These are phyloP conservation scores for Candida tammaniensis DNA, from an alignment of 805 yeast genomes.

Conservation along the genomic window DNA sequence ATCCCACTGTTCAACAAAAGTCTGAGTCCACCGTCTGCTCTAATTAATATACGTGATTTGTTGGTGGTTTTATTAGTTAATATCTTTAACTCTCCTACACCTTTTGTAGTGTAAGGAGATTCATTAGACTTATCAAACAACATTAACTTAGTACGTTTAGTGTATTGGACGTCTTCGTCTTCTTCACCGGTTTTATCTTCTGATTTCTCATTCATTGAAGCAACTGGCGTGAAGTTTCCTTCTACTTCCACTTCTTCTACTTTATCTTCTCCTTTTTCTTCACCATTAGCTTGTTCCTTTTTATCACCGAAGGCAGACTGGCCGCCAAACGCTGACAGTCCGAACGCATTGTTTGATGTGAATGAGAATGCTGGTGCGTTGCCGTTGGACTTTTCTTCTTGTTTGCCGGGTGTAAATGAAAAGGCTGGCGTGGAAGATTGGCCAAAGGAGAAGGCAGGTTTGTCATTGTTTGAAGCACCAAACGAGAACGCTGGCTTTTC, in stretches of 20 bases:
- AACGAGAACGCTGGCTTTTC: slow-evolving; percentile 23
- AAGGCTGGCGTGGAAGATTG: slow-evolving; percentile 10
- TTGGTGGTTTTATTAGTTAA: slow-evolving; percentile 57
- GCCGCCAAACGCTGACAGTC: no score
- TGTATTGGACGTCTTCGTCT: slow-evolving; percentile 60
- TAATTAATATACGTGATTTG: slow-evolving; percentile 68
- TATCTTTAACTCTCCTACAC: slow-evolving; percentile 81
- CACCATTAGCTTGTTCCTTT: no score
- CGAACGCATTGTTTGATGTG: slow-evolving; percentile 1
- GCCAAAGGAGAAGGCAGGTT: slow-evolving; percentile 22
- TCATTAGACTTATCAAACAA: slow-evolving; percentile 47
- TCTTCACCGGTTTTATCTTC: slow-evolving; percentile 78
- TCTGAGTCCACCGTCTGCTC: slow-evolving; percentile 88
- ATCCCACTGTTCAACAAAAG: slow-evolving; percentile 70
- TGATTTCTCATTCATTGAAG: slow-evolving; percentile 39
- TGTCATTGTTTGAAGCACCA: slow-evolving; percentile 10
- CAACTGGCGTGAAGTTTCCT: slow-evolving; percentile 37
- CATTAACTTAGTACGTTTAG: slow-evolving; percentile 71
- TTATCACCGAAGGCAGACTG: no score
- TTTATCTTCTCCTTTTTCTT: slow-evolving; percentile 36
- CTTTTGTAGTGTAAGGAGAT: slow-evolving; percentile 56
- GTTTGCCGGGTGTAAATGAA: slow-evolving; percentile 17
- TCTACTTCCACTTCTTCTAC: slow-evolving; percentile 36
- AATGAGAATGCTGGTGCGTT: slow-evolving; percentile 8
- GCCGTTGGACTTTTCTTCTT: slow-evolving; percentile 3